A percentile compares a stretch with the other conserved stretches of the same genome.
phyloP scores from a whole-genome alignment of 2,329 filamentous ascomycete species.

The Fusarium circinatum region DNA sequence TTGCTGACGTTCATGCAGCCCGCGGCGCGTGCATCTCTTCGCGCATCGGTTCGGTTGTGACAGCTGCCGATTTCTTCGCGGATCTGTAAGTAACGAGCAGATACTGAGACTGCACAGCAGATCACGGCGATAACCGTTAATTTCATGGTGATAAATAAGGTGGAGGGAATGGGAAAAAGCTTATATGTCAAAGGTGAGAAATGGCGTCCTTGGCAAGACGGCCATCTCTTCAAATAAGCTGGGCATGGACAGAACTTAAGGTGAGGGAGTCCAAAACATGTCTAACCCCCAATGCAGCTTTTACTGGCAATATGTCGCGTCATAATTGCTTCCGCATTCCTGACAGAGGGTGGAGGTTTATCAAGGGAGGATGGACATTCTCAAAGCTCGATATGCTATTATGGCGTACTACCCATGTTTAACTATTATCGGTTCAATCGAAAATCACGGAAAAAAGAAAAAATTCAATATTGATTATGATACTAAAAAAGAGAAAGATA shows the following conservation, averaged over 20 bases:
- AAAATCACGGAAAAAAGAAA: no score
- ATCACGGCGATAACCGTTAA: fast-evolving
- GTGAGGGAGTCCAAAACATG: not conserved
- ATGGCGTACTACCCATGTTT: no score
- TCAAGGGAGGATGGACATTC: not conserved
- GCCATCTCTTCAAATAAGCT: not conserved
- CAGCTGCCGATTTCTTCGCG: not conserved
- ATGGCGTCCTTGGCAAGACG: not conserved
- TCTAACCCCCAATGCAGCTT: fast-evolving
- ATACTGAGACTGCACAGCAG: not conserved
- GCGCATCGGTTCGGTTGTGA: not conserved
- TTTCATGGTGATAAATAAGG: not conserved
- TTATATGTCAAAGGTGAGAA: not conserved
- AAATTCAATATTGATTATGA: no score
- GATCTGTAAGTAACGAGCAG: not conserved
- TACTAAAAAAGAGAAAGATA: no score
- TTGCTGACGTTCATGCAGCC: not conserved
- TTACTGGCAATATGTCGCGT: not conserved
- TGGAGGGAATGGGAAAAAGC: not conserved
- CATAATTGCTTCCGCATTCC: not conserved
- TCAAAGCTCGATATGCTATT: no score
- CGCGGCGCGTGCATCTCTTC: not conserved
- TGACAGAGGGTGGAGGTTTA: not conserved
- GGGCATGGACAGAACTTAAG: not conserved
- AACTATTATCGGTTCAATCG: no score